Evolutionary conservation across 352 stramenopile genomes (phyloP).

Genomic region (Phytophthora europaea): DNA sequence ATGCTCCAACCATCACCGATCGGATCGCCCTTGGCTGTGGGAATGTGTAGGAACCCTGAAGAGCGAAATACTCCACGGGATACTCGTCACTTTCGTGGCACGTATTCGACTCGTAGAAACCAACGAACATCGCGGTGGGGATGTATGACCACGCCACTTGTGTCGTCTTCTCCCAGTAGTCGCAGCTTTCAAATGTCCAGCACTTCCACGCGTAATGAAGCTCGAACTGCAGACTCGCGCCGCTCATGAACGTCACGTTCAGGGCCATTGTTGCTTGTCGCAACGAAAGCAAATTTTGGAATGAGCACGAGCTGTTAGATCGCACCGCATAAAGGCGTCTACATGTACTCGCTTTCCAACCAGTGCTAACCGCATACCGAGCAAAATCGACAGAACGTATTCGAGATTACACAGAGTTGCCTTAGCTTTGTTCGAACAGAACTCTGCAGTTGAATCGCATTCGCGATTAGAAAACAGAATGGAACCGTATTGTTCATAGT

Average conservation of each 20-base stretch:
- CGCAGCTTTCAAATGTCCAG: neutral
- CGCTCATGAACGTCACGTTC: neutral
- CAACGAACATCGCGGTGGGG: neutral
- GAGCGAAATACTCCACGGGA: neutral
- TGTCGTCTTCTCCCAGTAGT: neutral
- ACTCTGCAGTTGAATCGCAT: neutral
- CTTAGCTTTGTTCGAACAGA: neutral
- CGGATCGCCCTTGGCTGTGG: neutral
- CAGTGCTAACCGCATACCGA: neutral
- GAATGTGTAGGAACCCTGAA: neutral
- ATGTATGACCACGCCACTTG: neutral
- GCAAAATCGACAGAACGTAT: neutral
- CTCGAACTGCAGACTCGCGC: neutral
- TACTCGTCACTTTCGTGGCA: neutral
- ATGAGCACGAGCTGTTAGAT: neutral
- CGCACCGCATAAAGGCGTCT: neutral
- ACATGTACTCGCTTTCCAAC: neutral
- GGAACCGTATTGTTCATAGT: slow-evolving; percentile 1
- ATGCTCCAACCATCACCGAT: neutral
- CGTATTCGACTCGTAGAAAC: neutral
- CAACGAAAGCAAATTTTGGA: neutral
- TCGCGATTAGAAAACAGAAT: slow-evolving; percentile 1
- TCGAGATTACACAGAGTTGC: neutral
- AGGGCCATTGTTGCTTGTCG: neutral
- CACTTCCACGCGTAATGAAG: neutral